Conservation (phyloP, 2,329 filamentous ascomycete species). For the Mycogone perniciosa region DNA sequence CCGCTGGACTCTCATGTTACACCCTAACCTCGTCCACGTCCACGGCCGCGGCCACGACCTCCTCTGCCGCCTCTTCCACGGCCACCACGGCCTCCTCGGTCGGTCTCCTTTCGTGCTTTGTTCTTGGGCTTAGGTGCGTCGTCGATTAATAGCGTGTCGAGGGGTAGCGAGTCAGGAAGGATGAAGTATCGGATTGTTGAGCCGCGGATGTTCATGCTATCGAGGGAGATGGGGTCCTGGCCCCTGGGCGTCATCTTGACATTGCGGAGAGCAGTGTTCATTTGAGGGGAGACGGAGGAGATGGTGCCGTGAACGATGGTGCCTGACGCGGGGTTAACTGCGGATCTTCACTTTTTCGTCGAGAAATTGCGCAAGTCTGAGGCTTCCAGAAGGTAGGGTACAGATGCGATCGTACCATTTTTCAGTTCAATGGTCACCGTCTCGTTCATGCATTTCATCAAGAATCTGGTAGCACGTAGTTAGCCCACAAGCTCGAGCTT, state of each 20-base stretch:
- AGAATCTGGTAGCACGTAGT: slow-evolving; percentile 58
- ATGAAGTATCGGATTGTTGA: slow-evolving; percentile 96
- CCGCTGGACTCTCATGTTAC: background rate
- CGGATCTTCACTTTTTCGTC: slow-evolving; percentile 1
- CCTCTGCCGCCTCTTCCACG: slow-evolving; percentile 45
- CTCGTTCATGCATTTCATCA: slow-evolving; percentile 99
- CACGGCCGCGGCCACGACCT: slow-evolving; percentile 35
- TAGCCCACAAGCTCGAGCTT: slow-evolving; percentile 20
- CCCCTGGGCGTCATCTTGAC: slow-evolving; percentile 94
- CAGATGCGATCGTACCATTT: slow-evolving; percentile 60
- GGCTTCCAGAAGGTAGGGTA: background rate
- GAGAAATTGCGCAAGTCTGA: background rate
- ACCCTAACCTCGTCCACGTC: slow-evolving; percentile 27
- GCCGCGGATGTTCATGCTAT: slow-evolving; percentile 94
- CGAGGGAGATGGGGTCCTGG: slow-evolving; percentile 79
- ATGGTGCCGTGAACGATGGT: slow-evolving; percentile 97
- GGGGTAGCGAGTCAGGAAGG: slow-evolving; percentile 86
- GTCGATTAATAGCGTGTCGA: slow-evolving; percentile 93
- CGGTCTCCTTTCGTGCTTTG: slow-evolving; percentile 89
- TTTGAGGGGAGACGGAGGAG: slow-evolving; percentile 91
- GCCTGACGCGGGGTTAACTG: slow-evolving; percentile 44
- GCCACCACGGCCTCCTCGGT: slow-evolving; percentile 49
- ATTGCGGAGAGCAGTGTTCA: slow-evolving; percentile 94
- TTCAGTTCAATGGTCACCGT: slow-evolving; percentile 98
- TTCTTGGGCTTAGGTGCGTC: slow-evolving; percentile 99